Base-by-base conservation (phyloP, 148 eudicot genomes). In the Spergularia bocconei region DNA sequence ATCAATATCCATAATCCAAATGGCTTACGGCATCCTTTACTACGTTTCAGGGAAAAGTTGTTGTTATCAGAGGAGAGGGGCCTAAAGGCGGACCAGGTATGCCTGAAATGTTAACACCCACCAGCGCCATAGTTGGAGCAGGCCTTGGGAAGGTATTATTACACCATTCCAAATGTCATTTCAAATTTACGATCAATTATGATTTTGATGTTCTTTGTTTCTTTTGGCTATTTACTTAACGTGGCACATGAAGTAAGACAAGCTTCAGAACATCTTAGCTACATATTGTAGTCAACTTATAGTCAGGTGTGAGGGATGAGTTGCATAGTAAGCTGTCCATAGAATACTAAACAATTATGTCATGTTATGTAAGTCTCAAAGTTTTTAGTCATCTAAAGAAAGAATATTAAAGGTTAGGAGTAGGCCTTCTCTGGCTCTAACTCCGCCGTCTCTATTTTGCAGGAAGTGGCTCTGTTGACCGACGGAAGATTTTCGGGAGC, bases 41-140 rank as follows among this genome's bases (percentile, higher is more conserved):
- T 44, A 44, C 1, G 48, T 38, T 72, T 47, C 84, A 94, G 98
- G 96, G 98, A 19, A 94, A 87, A 80, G 98, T 94, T 33, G 91
- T 92, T 12, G 91, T 94, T 60, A 94, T 94, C 68, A 86, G 98
- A 82, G 98, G 98, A 83, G 98, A 94, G 76, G 98, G 98, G 17
- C 98, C 98, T 20, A 94, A 94, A 75, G 98, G 98, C n/a, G 98
- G 98, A 36, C 98, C 98, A 15, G 98, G 98, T 72, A 94, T 94
- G 98, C 92, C 98, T 41, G 98, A 94, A 78, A 94, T 94, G 98
- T 78, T 94, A 73, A 94, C 98, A 63, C 98, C 98, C 51, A 94
- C 98, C 17, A 94, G 98, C 79, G 98, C 98, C 55, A 94, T 94
- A 70, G 90, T 94, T 96, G 98, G 98, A 48, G 98, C 98, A 11